Evolutionary conservation across 106 monocot species (phyloP), one percentile per base, ranked within the genome.

Genomic region (Amphibolis antarctica): DNA sequence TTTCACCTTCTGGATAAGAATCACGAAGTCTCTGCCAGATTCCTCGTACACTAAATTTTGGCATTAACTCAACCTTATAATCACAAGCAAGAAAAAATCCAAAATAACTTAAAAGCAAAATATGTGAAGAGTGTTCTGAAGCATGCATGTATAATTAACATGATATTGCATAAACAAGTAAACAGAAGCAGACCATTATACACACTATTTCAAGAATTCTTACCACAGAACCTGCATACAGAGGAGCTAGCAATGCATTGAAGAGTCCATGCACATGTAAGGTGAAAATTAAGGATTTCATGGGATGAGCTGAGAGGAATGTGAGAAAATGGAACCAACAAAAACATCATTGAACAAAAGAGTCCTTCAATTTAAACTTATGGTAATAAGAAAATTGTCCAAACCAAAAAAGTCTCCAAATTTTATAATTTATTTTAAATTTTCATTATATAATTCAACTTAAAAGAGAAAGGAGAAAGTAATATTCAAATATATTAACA

Each of bases 261-360:
- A 98, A 91, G 69, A 98, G 90, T 17, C 96, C 96, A 72, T 98
- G 96, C 26, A 98, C 96, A 81, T 98, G 90, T 98, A 63, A 68
- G 50, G 11, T 59, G 36, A 19, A 44, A 53, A 80, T 98, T 75
- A 98, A 91, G 96, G 91, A 78, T 62, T 12, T 5, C 68, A 74
- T 3, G 19, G 5, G 20, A 22, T 69, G 25, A 55, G 14, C 44
- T 25, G 5, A 18, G 22, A 63, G 19, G 42, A n/a, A n/a, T n/a
- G n/a, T n/a, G n/a, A n/a, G n/a, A n/a, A n/a, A n/a, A 64, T 42
- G 24, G 66, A 59, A 64, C n/a, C 17, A 57, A 14, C 12, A 24
- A 26, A 27, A 66, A 19, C 28, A 67, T 9, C 28, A 66, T 19
- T 48, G 13, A 64, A n/a, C n/a, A n/a, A 0, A n/a, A n/a, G n/a